phyloP scores from a whole-genome alignment of 257 asterid species.

The Marsdenia floribunda region DNA sequence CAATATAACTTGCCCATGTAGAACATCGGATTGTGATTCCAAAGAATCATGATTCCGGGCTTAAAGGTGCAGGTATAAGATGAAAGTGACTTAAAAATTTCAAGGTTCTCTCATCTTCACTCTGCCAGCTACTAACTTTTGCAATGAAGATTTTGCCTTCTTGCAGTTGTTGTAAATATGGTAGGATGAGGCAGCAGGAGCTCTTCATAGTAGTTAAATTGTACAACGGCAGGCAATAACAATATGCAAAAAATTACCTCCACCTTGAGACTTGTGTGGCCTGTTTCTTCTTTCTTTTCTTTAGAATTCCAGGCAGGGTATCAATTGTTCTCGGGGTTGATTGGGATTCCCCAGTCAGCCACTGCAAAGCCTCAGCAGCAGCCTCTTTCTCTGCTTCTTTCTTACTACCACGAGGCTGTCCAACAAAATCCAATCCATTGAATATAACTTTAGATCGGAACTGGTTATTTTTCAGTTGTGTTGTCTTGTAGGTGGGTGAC shows the following conservation, averaged over 20 bases:
- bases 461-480: conserved; percentile 53
- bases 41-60: not conserved
- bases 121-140: not conserved
- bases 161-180: not conserved
- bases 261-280: conserved; percentile 43
- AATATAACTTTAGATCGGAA: conserved; percentile 67
- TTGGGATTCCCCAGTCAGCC: conserved; percentile 81
- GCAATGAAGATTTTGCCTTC: not conserved
- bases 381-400: conserved; percentile 95
- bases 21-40: not conserved
- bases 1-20: not conserved
- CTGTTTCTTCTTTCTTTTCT: conserved; percentile 53
- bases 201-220: not conserved
- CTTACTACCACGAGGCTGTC: conserved; percentile 69
- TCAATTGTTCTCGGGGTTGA: conserved; percentile 46
- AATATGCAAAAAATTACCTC: conserved; percentile 40
- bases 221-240: not conserved
- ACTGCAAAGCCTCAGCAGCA: conserved; percentile 79
- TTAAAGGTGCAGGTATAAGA: not conserved
- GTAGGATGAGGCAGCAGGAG: not conserved
- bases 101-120: not conserved
- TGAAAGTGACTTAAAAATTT: not conserved
- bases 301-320: conserved; percentile 59
- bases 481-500: conserved; percentile 64
- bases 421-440: conserved; percentile 75